These are phyloP conservation scores for Zopfia rhizophila DNA, from an alignment of 2,329 filamentous ascomycete species.

Conservation along the genomic window DNA sequence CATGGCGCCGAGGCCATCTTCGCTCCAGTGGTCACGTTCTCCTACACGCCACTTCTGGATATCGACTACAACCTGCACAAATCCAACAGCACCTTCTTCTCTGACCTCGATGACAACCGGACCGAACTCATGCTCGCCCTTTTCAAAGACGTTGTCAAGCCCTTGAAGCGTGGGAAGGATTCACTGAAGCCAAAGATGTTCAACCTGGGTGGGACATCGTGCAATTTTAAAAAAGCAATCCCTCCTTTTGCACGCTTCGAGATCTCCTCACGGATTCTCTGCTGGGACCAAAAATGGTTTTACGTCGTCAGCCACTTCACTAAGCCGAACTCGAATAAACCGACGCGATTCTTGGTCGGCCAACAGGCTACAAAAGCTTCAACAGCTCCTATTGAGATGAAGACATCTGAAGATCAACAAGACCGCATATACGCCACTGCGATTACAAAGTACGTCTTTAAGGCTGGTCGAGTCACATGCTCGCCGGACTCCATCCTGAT, in stretches of 20 bases:
- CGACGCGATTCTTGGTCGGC: conserved; percentile 14
- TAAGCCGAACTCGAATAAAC: conserved; percentile 38
- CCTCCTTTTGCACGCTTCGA: conserved; percentile 50
- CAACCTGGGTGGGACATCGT: conserved; percentile 58
- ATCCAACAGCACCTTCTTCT: conserved; percentile 82
- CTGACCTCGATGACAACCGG: conserved; percentile 81
- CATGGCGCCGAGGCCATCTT: conserved; percentile 61
- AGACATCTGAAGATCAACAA: conserved; percentile 29
- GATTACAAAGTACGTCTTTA: conserved; percentile 55
- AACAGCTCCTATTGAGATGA: conserved; percentile 21
- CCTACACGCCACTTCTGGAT: conserved; percentile 74
- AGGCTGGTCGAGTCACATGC: conserved; percentile 73
- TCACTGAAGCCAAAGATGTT: conserved; percentile 45
- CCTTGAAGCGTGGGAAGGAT: conserved; percentile 11
- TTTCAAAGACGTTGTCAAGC: conserved; percentile 50
- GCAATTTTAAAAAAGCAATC: conserved; percentile 54
- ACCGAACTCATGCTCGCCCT: conserved; percentile 74
- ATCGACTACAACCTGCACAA: conserved; percentile 86
- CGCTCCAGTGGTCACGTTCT: conserved; percentile 70
- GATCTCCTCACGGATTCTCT: conserved; percentile 51
- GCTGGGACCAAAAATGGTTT: conserved; percentile 57
- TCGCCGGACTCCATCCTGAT: conserved; percentile 78
- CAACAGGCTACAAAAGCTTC: conserved; percentile 46
- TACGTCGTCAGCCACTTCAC: conserved; percentile 55
- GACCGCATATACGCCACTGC: conserved; percentile 57